Conservation (phyloP, 345 rosid genomes). For the Pistacia vera region DNA sequence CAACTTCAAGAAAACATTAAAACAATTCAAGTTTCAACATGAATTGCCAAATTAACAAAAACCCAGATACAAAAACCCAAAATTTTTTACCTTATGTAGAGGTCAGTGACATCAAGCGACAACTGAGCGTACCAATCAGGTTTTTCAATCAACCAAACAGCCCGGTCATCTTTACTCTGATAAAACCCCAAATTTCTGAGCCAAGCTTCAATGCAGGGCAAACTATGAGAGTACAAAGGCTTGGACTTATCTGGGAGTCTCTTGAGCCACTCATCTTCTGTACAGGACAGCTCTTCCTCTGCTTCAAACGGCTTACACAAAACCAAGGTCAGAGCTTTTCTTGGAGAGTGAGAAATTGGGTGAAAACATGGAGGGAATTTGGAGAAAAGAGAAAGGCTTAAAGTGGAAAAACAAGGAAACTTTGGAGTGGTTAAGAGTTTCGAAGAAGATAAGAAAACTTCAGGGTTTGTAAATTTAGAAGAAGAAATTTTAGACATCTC, state of each 20-base stretch:
- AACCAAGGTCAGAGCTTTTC: constrained; percentile 26
- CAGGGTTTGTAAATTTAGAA: constrained; percentile 27
- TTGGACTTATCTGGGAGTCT: constrained; percentile 76
- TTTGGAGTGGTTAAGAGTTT: constrained; percentile 20
- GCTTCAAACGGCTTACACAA: constrained; percentile 64
- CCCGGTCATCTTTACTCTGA: constrained; percentile 75
- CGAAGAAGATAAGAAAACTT: constrained; percentile 4
- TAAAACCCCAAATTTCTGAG: constrained; percentile 68
- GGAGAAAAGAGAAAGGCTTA: constrained; percentile 19
- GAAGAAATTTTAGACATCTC: constrained; percentile 47
- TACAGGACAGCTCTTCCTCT: constrained; percentile 48
- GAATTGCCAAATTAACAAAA: not conserved
- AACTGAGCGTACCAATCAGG: constrained; percentile 89
- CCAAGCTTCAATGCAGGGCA: constrained; percentile 96
- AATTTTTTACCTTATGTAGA: constrained; percentile 64
- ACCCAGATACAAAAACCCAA: not conserved
- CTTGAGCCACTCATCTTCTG: constrained; percentile 82
- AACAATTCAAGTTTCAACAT: not conserved
- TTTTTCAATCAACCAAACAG: constrained; percentile 76
- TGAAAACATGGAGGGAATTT: constrained; percentile 18
- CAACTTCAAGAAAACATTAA: not conserved
- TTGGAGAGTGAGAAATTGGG: constrained; percentile 12
- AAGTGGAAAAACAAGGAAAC: constrained; percentile 21
- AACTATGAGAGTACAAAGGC: constrained; percentile 88
- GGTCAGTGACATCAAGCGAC: constrained; percentile 86